phyloP scores from a whole-genome alignment of 2,329 filamentous ascomycete species.

The Scytalidium sp. region DNA sequence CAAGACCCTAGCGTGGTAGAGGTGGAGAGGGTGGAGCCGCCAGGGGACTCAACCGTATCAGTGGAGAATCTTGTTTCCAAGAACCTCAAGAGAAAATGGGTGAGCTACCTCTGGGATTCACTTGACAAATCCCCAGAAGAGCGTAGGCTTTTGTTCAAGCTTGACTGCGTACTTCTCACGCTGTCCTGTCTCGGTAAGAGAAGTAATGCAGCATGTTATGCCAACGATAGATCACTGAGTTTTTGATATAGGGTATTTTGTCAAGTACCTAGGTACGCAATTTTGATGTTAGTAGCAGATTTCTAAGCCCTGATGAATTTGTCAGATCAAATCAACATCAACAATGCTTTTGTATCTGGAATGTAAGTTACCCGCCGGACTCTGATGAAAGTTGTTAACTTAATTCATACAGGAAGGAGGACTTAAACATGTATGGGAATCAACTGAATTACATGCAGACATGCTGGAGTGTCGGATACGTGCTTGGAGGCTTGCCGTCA shows the following conservation, averaged over 20 bases:
- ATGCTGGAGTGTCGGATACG: slow-evolving; percentile 50
- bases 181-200: slow-evolving; percentile 37
- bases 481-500: slow-evolving; percentile 46
- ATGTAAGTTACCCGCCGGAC: slow-evolving; percentile 30
- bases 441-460: slow-evolving; percentile 49
- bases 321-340: slow-evolving; percentile 39
- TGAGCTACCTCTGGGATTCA: slow-evolving; percentile 49
- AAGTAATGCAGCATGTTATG: neutral
- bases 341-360: slow-evolving; percentile 43
- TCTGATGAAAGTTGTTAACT: neutral
- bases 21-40: neutral
- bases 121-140: slow-evolving; percentile 49
- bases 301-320: neutral
- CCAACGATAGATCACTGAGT: neutral
- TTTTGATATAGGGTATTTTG: slow-evolving; percentile 41
- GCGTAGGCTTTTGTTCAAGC: slow-evolving; percentile 44
- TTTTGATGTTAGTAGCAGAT: neutral
- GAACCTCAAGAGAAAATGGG: slow-evolving; percentile 37
- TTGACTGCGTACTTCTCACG: slow-evolving; percentile 44
- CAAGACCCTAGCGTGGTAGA: neutral
- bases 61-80: neutral
- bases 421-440: slow-evolving; percentile 44
- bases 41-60: neutral
- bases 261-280: slow-evolving; percentile 37
- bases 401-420: slow-evolving; percentile 39